Evolutionary conservation across 176 grass and related monocot genomes (phyloP).

Genomic region (maize (Zea mays)): Zm-B73-REFERENCE-NAM-5.0 NC_050105.1:28850001-28850500

Average conservation of each 20-base stretch:
- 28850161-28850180: not conserved
- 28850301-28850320: not conserved
- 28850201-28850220: not conserved
- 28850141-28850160: not conserved
- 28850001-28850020: not conserved
- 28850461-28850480: not conserved
- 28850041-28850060: not conserved
- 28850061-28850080: not conserved
- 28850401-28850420: conserved; percentile 1
- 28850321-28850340: not conserved
- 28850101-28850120: not conserved
- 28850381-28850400: not conserved
- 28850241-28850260: not conserved
- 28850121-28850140: not conserved
- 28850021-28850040: not conserved
- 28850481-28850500: not conserved
- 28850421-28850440: not conserved
- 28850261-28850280: not conserved
- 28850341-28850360: not conserved
- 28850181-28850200: not conserved
- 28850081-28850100: not conserved
- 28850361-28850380: not conserved
- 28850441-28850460: not conserved
- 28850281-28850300: not conserved
- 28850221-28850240: not conserved